Conservation (phyloP, 257 asterid genomes). For the Solanum chmielewskii region DNA sequence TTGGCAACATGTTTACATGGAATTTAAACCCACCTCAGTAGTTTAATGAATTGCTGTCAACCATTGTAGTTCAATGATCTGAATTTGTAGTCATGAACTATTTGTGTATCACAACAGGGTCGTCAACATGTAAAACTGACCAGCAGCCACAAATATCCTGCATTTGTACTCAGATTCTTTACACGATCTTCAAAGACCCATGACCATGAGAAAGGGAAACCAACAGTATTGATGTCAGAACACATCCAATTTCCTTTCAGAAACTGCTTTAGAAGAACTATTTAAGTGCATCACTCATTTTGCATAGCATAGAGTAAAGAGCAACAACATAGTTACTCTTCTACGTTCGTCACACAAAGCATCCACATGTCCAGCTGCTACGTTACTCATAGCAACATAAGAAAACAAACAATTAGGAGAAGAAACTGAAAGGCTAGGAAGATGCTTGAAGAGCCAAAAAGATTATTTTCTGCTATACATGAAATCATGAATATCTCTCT, state of each 20-base stretch:
- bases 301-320: neutral
- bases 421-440: neutral
- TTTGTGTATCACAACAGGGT: neutral
- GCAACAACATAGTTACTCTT: neutral
- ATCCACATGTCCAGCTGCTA: neutral
- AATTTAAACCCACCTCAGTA: neutral
- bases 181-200: neutral
- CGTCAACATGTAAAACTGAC: neutral
- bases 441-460: neutral
- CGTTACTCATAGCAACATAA: neutral
- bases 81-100: neutral
- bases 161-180: neutral
- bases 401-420: neutral
- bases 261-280: neutral
- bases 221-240: neutral
- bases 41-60: neutral
- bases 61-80: neutral
- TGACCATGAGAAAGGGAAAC: neutral
- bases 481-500: neutral
- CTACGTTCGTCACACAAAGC: neutral
- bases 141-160: neutral
- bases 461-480: neutral
- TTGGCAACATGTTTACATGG: neutral
- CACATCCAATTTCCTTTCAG: neutral
- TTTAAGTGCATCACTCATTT: neutral